Percentiles rank a stretch among this genome's conserved stretches.
These are phyloP conservation scores for Leptographium wingfieldii DNA, from an alignment of 2,329 filamentous ascomycete species.

Conservation along the genomic window DNA sequence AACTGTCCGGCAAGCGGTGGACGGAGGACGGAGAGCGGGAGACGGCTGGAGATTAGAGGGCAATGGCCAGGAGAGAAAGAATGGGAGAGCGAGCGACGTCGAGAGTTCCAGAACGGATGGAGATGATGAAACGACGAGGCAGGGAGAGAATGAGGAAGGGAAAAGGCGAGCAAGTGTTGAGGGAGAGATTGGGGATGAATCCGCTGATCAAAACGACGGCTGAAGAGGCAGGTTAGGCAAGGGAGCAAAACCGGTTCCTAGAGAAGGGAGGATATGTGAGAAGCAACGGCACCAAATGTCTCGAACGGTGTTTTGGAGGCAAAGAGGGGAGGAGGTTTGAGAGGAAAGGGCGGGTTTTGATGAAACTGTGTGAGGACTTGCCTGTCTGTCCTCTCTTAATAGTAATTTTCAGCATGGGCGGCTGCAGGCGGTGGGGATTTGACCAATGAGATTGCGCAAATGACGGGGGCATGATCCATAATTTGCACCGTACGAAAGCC, in stretches of 20 bases:
- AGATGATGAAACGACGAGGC: background rate
- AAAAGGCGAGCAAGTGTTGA: background rate
- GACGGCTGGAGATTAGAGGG: background rate
- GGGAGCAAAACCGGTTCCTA: constrained; percentile 5
- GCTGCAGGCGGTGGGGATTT: background rate
- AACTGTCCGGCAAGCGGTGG: background rate
- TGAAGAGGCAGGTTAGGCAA: constrained; percentile 6
- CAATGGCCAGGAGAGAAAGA: background rate
- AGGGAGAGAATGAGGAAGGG: background rate
- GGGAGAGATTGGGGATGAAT: background rate
- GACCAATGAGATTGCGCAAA: background rate
- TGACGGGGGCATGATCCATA: background rate
- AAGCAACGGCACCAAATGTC: constrained; percentile 3
- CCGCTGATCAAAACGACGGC: constrained; percentile 7
- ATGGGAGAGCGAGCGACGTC: background rate
- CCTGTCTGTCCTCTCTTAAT: background rate
- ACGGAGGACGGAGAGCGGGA: background rate
- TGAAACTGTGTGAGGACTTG: constrained; percentile 1
- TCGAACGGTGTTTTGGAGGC: background rate
- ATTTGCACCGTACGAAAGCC: background rate
- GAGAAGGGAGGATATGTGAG: constrained; percentile 11
- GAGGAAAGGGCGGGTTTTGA: constrained; percentile 1
- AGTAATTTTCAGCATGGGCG: background rate
- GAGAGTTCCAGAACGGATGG: background rate
- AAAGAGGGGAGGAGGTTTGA: background rate